phyloP scores from a whole-genome alignment of 495 filamentous ascomycete species.

The Aspergillus campestris region DNA sequence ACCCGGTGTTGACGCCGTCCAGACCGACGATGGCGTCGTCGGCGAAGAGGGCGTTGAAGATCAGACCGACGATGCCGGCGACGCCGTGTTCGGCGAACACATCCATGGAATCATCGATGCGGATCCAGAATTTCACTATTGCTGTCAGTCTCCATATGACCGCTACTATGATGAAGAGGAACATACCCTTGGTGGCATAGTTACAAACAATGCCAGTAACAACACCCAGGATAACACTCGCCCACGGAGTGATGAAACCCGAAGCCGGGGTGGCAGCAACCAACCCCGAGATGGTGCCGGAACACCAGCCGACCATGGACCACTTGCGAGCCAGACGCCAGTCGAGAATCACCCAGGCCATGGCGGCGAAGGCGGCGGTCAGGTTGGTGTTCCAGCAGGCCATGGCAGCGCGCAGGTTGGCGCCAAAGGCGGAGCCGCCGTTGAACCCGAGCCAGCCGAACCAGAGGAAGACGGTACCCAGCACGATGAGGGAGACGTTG shows the following conservation, averaged over 20 bases:
- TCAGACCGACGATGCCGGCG: constrained; percentile 83
- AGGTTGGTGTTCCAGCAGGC: constrained; percentile 97
- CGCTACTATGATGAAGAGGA: constrained; percentile 2
- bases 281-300: constrained; percentile 80
- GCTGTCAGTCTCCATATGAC: constrained; percentile 10
- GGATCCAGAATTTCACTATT: constrained; percentile 85
- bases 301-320: constrained; percentile 99
- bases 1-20: constrained; percentile 81
- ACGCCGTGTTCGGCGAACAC: constrained; percentile 97
- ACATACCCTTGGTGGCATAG: constrained; percentile 75
- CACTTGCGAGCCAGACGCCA: constrained; percentile 93
- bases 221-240: constrained; percentile 74
- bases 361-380: constrained; percentile 78
- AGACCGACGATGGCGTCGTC: constrained; percentile 85
- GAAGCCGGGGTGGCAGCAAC: constrained; percentile 89
- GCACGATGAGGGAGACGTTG: constrained; percentile 94
- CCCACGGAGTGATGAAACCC: constrained; percentile 85
- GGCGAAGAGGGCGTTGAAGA: constrained; percentile 89
- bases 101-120: constrained; percentile 95
- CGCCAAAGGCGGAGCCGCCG: constrained; percentile 92
- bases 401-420: constrained; percentile 90
- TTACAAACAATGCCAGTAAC: constrained; percentile 83
- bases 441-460: constrained; percentile 99
- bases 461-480: constrained; percentile 94
- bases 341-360: constrained; percentile 88